A percentile compares a stretch with the other conserved stretches of the same genome.
Evolutionary conservation across 352 stramenopile species (phyloP).

Genomic region (Phytopythium montanum): DNA sequence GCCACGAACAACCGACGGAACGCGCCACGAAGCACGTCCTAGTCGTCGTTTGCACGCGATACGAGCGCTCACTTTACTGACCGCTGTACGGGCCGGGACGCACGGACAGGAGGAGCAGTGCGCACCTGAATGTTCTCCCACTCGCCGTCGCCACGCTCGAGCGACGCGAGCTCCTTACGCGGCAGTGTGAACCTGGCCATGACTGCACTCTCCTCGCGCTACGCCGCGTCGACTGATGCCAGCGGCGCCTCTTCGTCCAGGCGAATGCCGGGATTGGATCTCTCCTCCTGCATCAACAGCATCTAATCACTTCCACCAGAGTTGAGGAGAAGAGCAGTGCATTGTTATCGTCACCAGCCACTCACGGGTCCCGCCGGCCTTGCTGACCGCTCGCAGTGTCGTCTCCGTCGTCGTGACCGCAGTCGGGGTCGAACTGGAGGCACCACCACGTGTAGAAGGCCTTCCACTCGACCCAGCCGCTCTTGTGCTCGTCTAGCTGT

Average conservation of each 20-base stretch:
- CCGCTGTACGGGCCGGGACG: no score
- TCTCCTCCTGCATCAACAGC: no score
- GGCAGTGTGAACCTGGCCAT: slow-evolving; percentile 3
- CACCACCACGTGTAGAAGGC: slow-evolving; percentile 68
- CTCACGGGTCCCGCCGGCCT: no score
- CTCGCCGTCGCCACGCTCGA: slow-evolving; percentile 42
- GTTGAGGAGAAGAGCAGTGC: no score
- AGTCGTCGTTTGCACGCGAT: not conserved
- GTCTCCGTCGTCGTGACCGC: not conserved
- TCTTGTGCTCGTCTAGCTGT: slow-evolving; percentile 47
- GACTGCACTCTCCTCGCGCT: not conserved
- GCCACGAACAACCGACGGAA: slow-evolving; percentile 33
- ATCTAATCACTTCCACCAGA: not conserved
- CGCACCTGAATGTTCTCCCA: slow-evolving; percentile 71
- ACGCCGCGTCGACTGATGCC: no score
- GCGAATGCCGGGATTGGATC: no score
- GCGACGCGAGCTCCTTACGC: slow-evolving; percentile 21
- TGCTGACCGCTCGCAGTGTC: slow-evolving; percentile 6
- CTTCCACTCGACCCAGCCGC: slow-evolving; percentile 53
- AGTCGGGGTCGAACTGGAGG: slow-evolving; percentile 25
- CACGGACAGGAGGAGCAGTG: not conserved
- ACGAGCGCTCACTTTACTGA: no score
- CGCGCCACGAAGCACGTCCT: slow-evolving; percentile 48
- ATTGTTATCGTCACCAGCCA: no score
- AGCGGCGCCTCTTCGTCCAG: no score